Evolutionary conservation across 1,139 yeast species (phyloP), one percentile per base, ranked within the genome.

Genomic region (Geotrichum aggregatum): DNA sequence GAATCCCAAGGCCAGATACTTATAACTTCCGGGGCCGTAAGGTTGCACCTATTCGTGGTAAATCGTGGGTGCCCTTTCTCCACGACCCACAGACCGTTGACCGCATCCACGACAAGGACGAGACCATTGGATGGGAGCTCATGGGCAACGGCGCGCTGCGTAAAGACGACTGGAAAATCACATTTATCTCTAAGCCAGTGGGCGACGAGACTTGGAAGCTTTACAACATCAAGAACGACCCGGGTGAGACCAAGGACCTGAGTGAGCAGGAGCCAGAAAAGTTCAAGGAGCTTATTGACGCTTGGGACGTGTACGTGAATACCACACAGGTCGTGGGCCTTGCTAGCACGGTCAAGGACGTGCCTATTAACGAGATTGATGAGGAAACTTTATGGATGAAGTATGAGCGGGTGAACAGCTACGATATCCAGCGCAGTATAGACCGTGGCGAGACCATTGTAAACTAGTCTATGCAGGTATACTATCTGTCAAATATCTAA

Each of bases 61-160:
- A 65, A 47, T 73, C 79, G 0, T 75, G 79, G 77, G 49, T 41
- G 10, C 47, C 54, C 3, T 56, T 56, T 46, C 50, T 56, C 13
- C 43, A 48, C 39, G 47, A 48, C 33, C 42, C 56, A 10, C 33
- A 38, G 7, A 18, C 50, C n/a, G 31, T 33, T 1, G 49, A 43
- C 28, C 30, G 19, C 13, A 59, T 60, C 26, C 58, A 60, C 34
- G 36, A 40, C 11, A 45, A 44, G 21, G 74, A 76, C 13, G 71
- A 74, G 0, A 77, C 76, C 5, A 74, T 76, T n/a, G 83, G 83
- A 0, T 78, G 83, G 83, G 83, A 79, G 57, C 63, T 78, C 21
- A 77, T 78, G 60, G 80, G 79, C 1, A 80, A 78, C 59, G 80
- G 76, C 56, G 83, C 82, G 0, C 71, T 78, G 33, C 68, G 82